Evolutionary conservation across 768 basidiomycete species (phyloP).

Genomic region (Suillus tomentosus): DNA sequence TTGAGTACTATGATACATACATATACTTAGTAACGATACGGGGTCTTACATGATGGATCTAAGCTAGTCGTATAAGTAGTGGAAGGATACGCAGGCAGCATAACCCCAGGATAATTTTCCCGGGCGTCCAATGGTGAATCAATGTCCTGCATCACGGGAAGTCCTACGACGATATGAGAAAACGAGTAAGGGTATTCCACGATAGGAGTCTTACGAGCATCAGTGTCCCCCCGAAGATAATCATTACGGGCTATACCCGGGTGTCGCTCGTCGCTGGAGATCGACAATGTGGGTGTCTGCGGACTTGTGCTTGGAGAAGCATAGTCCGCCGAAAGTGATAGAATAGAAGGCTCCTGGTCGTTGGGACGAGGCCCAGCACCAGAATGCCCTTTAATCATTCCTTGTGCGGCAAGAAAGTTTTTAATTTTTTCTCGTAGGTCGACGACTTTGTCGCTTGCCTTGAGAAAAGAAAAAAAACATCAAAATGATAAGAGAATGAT

Average conservation of each 20-base stretch:
- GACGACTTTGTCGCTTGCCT: conserved; percentile 72
- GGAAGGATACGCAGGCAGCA: conserved; percentile 32
- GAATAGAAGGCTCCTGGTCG: conserved; percentile 58
- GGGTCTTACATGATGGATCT: conserved; percentile 69
- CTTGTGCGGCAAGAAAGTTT: conserved; percentile 73
- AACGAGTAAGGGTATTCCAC: neutral
- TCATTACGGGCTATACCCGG: conserved; percentile 29
- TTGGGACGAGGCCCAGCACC: conserved; percentile 61
- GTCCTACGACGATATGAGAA: conserved; percentile 20
- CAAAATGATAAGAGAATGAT: neutral
- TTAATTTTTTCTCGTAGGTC: conserved; percentile 80
- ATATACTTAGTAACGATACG: conserved; percentile 72
- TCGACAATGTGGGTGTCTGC: conserved; percentile 50
- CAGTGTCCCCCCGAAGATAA: conserved; percentile 22
- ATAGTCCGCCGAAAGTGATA: conserved; percentile 48
- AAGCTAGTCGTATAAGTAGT: conserved; percentile 51
- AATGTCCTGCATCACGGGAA: conserved; percentile 33
- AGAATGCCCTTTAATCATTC: conserved; percentile 89
- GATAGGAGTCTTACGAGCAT: conserved; percentile 28
- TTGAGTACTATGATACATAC: conserved; percentile 69
- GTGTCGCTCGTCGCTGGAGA: conserved; percentile 41
- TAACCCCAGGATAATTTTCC: conserved; percentile 32
- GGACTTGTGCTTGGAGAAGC: conserved; percentile 42
- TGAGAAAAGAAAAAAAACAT: conserved; percentile 6
- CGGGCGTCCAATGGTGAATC: conserved; percentile 34